These are phyloP conservation scores for Micractinium conductrix DNA, from an alignment of 139 green algal species.

Conservation along the genomic window DNA sequence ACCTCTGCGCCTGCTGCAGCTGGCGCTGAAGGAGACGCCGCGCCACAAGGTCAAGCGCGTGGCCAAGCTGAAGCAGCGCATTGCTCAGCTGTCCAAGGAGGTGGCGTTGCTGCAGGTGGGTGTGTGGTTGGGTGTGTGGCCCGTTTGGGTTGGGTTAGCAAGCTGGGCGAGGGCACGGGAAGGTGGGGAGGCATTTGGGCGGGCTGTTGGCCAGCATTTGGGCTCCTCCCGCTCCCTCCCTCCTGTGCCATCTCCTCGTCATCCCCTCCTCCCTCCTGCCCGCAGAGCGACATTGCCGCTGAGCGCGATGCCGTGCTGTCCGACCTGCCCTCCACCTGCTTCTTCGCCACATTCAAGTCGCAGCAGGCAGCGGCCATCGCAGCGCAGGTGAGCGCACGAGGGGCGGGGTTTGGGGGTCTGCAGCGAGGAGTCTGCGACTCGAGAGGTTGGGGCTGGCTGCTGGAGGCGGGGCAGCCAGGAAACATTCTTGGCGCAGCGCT, in stretches of 20 bases:
- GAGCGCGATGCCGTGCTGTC: constrained; percentile 39
- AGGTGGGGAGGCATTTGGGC: neutral
- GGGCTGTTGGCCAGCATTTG: neutral
- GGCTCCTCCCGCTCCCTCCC: neutral
- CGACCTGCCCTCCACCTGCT: constrained; percentile 51
- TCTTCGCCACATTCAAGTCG: constrained; percentile 50
- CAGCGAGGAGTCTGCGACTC: neutral
- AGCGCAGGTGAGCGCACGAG: neutral
- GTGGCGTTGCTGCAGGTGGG: constrained; percentile 19
- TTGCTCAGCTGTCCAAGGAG: neutral
- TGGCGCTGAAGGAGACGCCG: constrained; percentile 7
- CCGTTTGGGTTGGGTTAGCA: too few species aligned
- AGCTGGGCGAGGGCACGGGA: too few species aligned
- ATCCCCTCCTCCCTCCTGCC: neutral
- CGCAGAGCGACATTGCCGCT: constrained; percentile 12
- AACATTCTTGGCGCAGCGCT: too few species aligned
- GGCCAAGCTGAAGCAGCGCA: constrained; percentile 29
- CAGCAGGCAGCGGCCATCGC: constrained; percentile 49
- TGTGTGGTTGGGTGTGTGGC: too few species aligned
- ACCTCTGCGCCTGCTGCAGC: neutral
- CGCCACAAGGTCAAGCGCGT: constrained; percentile 9
- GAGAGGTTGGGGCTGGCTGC: neutral
- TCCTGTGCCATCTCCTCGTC: neutral
- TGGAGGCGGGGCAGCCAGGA: neutral
- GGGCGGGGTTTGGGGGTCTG: too few species aligned